A percentile compares a stretch with the other conserved stretches of the same genome.
Conservation (phyloP, 306 rosid genomes). For the Carpinus viminea region DNA sequence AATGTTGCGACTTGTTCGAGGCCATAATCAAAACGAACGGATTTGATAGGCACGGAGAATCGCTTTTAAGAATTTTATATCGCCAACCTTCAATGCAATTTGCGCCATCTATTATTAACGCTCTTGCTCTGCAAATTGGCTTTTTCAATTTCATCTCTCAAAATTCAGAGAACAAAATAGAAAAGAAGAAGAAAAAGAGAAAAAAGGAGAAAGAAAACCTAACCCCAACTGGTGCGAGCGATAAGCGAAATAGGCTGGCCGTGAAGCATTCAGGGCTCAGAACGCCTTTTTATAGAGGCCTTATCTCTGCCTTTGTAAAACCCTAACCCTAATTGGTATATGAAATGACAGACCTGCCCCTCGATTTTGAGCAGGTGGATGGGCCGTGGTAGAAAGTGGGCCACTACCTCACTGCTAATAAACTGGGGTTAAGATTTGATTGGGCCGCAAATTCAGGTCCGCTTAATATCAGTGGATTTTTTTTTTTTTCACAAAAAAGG, state of each 20-base stretch:
- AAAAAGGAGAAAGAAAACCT: too few species aligned
- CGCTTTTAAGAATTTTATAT: constrained; percentile 39
- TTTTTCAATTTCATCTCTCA: constrained; percentile 8
- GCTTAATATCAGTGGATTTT: too few species aligned
- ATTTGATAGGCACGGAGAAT: constrained; percentile 96
- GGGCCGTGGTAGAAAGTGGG: too few species aligned
- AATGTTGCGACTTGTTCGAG: constrained; percentile 95
- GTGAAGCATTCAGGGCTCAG: not conserved
- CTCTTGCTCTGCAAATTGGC: constrained; percentile 99
- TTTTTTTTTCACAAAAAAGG: too few species aligned
- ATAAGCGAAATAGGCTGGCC: not conserved
- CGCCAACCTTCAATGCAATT: constrained; percentile 98
- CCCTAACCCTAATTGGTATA: not conserved
- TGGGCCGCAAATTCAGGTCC: too few species aligned
- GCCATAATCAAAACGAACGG: constrained; percentile 68
- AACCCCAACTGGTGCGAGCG: not conserved
- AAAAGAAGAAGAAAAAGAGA: too few species aligned
- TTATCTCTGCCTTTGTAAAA: too few species aligned
- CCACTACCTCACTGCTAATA: too few species aligned
- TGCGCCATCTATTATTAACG: constrained; percentile 56
- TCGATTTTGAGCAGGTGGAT: too few species aligned
- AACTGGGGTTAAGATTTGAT: too few species aligned
- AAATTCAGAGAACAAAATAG: not conserved
- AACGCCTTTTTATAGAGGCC: not conserved
- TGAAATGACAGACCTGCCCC: not conserved